Evolutionary conservation across 108 stramenopile species (phyloP).

Genomic region (Craspedostauros australis): DNA sequence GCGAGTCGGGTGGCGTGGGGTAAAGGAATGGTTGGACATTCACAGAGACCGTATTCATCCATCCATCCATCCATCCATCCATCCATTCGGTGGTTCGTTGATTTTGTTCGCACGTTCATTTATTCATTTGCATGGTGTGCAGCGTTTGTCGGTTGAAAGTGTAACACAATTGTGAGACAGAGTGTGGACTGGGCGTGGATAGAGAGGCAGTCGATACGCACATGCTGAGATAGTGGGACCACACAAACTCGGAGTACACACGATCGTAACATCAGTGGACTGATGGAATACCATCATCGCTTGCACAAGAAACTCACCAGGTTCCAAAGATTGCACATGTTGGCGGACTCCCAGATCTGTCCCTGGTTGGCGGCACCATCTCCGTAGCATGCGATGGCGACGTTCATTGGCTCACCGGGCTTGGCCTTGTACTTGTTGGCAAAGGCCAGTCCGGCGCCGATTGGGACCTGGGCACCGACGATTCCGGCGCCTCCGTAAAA

Average conservation of each 20-base stretch:
- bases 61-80: neutral
- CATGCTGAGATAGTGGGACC: too few relatives aligned
- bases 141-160: too few relatives aligned
- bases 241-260: too few relatives aligned
- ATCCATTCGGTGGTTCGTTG: neutral
- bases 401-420: constrained; percentile 88
- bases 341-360: constrained; percentile 99
- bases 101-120: neutral
- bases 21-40: too few relatives aligned
- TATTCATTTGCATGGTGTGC: too few relatives aligned
- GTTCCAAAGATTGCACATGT: constrained; percentile 92
- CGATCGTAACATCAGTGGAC: too few relatives aligned
- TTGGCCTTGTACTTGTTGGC: constrained; percentile 96
- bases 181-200: too few relatives aligned
- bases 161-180: too few relatives aligned
- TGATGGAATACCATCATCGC: too few relatives aligned
- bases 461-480: constrained; percentile 98
- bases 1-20: too few relatives aligned
- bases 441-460: constrained; percentile 96
- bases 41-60: too few relatives aligned
- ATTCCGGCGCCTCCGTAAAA: constrained; percentile 99
- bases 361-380: constrained; percentile 99
- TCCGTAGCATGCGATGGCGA: constrained; percentile 97
- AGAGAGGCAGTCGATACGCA: too few relatives aligned
- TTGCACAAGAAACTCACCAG: constrained; percentile 30